Percentiles rank a stretch among this genome's conserved stretches.
phyloP scores from a whole-genome alignment of 1,284 basidiomycete genomes.

The Rhodotorula sp. region DNA sequence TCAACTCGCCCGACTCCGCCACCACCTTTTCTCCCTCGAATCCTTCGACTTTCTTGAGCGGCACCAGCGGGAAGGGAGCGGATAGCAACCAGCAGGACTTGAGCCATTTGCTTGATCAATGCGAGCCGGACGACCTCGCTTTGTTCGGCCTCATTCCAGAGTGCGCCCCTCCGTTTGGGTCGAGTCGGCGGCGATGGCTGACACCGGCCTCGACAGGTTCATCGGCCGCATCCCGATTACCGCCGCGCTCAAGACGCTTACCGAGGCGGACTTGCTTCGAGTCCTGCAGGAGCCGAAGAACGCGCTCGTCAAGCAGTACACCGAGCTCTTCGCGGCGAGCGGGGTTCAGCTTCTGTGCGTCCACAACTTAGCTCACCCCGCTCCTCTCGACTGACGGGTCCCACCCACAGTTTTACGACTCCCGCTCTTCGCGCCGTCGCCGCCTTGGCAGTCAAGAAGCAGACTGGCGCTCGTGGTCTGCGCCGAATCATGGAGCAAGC shows the following conservation, averaged over 20 bases:
- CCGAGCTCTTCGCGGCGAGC: constrained; percentile 60
- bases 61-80: too few relatives aligned
- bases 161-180: constrained; percentile 36
- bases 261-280: constrained; percentile 71
- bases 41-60: neutral
- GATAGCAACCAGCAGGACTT: constrained; percentile 27
- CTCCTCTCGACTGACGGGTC: neutral
- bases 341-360: constrained; percentile 42
- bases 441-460: constrained; percentile 68
- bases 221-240: constrained; percentile 84
- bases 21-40: neutral
- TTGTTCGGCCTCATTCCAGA: constrained; percentile 93
- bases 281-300: constrained; percentile 90
- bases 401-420: constrained; percentile 46
- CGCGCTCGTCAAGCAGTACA: constrained; percentile 84
- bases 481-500: constrained; percentile 81
- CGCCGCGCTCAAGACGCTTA: constrained; percentile 73
- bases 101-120: constrained; percentile 59
- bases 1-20: neutral
- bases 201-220: constrained; percentile 53
- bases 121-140: constrained; percentile 73
- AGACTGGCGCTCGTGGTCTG: constrained; percentile 84
- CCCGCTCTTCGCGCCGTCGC: constrained; percentile 63
- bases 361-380: neutral
- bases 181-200: too few relatives aligned